Conservation (phyloP, 495 filamentous ascomycete genomes). For the Geoglossum glabrum region DNA sequence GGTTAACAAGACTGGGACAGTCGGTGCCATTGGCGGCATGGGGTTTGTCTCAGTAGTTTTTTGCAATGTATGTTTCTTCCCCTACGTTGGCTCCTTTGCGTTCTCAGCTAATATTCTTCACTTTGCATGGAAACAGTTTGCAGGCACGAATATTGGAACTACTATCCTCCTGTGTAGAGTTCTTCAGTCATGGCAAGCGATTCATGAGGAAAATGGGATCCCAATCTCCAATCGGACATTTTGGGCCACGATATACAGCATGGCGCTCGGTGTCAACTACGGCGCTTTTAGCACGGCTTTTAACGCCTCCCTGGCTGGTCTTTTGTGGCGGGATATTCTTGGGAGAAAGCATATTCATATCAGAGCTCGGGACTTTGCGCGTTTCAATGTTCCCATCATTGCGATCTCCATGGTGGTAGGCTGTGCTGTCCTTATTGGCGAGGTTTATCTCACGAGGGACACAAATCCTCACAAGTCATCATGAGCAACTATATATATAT, state of each 20-base stretch:
- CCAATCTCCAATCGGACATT: constrained; percentile 36
- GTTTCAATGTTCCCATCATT: constrained; percentile 46
- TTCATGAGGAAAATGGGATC: constrained; percentile 24
- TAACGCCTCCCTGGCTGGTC: constrained; percentile 42
- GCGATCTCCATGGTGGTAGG: constrained; percentile 43
- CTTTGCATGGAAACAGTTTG: constrained; percentile 27
- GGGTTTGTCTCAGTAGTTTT: constrained; percentile 43
- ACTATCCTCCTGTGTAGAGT: constrained; percentile 46
- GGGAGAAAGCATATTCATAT: constrained; percentile 40
- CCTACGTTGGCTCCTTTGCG: not conserved
- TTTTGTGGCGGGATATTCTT: constrained; percentile 48
- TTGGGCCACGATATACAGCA: constrained; percentile 46
- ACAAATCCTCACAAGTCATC: constrained; percentile 11
- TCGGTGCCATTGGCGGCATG: constrained; percentile 46
- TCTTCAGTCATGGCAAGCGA: constrained; percentile 38
- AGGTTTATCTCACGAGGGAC: constrained; percentile 33
- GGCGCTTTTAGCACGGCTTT: constrained; percentile 48
- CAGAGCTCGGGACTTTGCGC: constrained; percentile 34
- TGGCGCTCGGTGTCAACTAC: constrained; percentile 49
- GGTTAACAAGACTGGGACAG: constrained; percentile 41
- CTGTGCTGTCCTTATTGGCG: constrained; percentile 33
- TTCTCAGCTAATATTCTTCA: constrained; percentile 4
- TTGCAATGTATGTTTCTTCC: constrained; percentile 36
- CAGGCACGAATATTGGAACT: constrained; percentile 50
- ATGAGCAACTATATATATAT: not conserved